Percentiles rank a stretch among this genome's conserved stretches.
Conservation (phyloP, 1,284 basidiomycete genomes). For the Dichomitus squalens region DNA sequence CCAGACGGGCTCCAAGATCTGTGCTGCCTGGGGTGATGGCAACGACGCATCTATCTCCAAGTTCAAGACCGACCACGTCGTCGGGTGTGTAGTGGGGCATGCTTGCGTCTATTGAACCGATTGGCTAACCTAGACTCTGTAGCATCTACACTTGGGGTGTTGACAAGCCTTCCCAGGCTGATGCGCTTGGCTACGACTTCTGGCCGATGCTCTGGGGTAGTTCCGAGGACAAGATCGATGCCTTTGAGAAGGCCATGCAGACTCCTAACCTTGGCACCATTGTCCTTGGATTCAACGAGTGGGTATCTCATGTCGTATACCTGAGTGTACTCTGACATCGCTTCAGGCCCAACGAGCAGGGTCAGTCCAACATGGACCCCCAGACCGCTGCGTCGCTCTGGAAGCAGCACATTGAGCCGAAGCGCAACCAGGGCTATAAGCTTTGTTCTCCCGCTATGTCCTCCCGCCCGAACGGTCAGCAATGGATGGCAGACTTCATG, state of each 20-base stretch:
- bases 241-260: slow-evolving; percentile 45
- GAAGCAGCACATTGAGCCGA: slow-evolving; percentile 63
- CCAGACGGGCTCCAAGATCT: slow-evolving; percentile 66
- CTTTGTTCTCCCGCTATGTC: slow-evolving; percentile 72
- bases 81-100: slow-evolving; percentile 42
- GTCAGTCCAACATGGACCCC: slow-evolving; percentile 66
- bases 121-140: background rate
- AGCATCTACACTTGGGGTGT: slow-evolving; percentile 67
- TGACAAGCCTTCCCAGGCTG: slow-evolving; percentile 39
- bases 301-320: slow-evolving; percentile 27
- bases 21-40: slow-evolving; percentile 66
- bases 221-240: slow-evolving; percentile 38
- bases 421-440: slow-evolving; percentile 55
- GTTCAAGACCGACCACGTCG: slow-evolving; percentile 47
- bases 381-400: slow-evolving; percentile 54
- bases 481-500: slow-evolving; percentile 68
- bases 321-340: slow-evolving; percentile 2
- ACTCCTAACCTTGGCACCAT: slow-evolving; percentile 50
- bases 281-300: slow-evolving; percentile 76
- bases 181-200: slow-evolving; percentile 48
- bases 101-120: background rate
- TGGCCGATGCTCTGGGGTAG: slow-evolving; percentile 74
- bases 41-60: slow-evolving; percentile 46
- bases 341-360: slow-evolving; percentile 56
- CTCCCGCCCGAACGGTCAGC: slow-evolving; percentile 56